Evolutionary conservation across 768 basidiomycete species (phyloP).

Genomic region (Rubroboletus satanas): DNA sequence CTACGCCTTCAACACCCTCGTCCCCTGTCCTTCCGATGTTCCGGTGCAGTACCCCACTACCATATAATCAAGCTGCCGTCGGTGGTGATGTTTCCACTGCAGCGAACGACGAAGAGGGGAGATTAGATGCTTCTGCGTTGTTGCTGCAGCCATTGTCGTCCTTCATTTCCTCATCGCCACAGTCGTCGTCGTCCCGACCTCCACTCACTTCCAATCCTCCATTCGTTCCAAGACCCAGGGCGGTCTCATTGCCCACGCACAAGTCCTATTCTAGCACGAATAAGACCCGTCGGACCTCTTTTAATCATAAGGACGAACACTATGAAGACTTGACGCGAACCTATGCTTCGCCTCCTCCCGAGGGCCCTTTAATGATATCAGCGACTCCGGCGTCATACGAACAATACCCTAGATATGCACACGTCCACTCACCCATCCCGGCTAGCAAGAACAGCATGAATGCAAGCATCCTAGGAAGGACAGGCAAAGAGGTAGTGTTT

Average conservation of each 20-base stretch:
- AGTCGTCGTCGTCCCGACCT: constrained; percentile 6
- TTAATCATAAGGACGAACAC: constrained; percentile 11
- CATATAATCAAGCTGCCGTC: constrained; percentile 19
- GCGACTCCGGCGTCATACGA: constrained; percentile 18
- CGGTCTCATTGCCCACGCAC: constrained; percentile 23
- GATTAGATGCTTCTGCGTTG: constrained; percentile 24
- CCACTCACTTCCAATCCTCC: constrained; percentile 7
- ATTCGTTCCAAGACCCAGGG: constrained; percentile 22
- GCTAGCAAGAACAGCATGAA: constrained; percentile 13
- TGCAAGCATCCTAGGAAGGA: constrained; percentile 7
- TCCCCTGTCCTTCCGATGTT: constrained; percentile 19
- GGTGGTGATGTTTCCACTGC: not conserved
- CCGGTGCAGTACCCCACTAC: constrained; percentile 25
- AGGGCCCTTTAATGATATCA: constrained; percentile 23
- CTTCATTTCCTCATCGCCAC: constrained; percentile 10
- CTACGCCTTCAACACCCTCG: constrained; percentile 3
- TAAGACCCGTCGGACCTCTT: constrained; percentile 18
- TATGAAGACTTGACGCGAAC: constrained; percentile 30
- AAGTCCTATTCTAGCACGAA: not conserved
- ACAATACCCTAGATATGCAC: constrained; percentile 28
- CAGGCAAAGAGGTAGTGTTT: constrained; percentile 23
- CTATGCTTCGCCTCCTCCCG: constrained; percentile 29
- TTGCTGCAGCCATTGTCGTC: constrained; percentile 28
- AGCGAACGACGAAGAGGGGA: not conserved
- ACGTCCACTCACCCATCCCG: constrained; percentile 19